Evolutionary conservation across 2,329 filamentous ascomycete genomes (phyloP).

Genomic region (Pseudogymnoascus sp.): DNA sequence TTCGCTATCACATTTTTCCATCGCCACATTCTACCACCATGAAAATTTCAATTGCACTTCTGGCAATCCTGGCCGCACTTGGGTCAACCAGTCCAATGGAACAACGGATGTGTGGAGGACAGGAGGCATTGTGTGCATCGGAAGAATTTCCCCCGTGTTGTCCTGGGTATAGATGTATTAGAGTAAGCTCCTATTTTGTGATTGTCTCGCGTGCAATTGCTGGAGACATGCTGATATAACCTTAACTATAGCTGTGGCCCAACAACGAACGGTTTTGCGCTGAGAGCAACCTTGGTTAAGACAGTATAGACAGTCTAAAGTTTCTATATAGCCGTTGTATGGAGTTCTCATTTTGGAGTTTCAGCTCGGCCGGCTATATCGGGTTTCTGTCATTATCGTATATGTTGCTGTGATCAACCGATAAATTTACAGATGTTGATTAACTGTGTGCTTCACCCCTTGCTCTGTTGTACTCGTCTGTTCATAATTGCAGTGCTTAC

Average conservation of each 20-base stretch:
- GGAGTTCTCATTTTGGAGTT: constrained; percentile 2
- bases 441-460: neutral
- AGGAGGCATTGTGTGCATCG: neutral
- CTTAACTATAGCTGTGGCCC: neutral
- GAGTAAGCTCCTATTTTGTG: neutral
- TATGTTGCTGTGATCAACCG: neutral
- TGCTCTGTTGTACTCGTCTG: neutral
- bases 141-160: neutral
- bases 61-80: neutral
- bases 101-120: neutral
- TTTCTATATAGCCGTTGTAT: neutral
- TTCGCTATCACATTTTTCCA: neutral
- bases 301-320: neutral
- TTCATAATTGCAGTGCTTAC: too few relatives aligned
- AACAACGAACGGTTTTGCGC: neutral
- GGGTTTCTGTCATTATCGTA: neutral
- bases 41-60: neutral
- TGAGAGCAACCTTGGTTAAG: neutral
- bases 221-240: neutral
- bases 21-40: neutral
- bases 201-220: neutral
- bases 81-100: neutral
- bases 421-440: neutral
- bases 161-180: neutral
- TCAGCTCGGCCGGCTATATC: neutral